Evolutionary conservation across 805 yeast genomes (phyloP).

Genomic region (Brettanomyces nanus): DNA sequence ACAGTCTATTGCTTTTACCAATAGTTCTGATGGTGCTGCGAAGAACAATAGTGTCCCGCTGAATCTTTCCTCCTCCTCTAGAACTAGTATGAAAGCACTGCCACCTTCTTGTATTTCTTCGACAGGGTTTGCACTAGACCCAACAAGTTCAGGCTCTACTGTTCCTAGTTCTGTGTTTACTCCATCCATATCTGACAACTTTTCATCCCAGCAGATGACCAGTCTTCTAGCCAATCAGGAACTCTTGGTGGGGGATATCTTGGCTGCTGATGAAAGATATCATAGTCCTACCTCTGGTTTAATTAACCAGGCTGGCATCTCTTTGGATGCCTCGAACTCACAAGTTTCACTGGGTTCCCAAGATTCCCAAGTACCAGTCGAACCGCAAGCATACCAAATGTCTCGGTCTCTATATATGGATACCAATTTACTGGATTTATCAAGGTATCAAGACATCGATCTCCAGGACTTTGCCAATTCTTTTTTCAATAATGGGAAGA

Average conservation of each 20-base stretch:
- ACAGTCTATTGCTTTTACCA: background rate
- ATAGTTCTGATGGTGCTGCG: background rate
- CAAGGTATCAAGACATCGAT: background rate
- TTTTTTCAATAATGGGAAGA: background rate
- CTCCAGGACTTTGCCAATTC: constrained; percentile 1
- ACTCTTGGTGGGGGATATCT: constrained; percentile 14
- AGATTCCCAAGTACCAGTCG: no score
- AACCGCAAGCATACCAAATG: background rate
- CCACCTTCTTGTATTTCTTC: background rate
- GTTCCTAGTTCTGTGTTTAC: background rate
- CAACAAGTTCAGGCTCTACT: no score
- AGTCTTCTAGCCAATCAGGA: constrained; percentile 17
- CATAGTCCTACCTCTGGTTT: background rate
- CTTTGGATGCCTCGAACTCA: background rate
- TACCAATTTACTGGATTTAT: background rate
- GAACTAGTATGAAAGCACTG: background rate
- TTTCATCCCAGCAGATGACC: background rate
- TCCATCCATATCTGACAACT: background rate
- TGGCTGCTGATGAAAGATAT: constrained; percentile 5
- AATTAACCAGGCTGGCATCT: background rate
- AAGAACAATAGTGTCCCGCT: background rate
- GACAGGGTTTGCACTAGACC: no score
- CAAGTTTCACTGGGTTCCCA: no score
- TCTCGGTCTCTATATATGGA: background rate
- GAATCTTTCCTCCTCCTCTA: background rate